Evolutionary conservation across 306 rosid genomes (phyloP), one percentile per base, ranked within the genome.

Genomic region (Gillenia trifoliata): DNA sequence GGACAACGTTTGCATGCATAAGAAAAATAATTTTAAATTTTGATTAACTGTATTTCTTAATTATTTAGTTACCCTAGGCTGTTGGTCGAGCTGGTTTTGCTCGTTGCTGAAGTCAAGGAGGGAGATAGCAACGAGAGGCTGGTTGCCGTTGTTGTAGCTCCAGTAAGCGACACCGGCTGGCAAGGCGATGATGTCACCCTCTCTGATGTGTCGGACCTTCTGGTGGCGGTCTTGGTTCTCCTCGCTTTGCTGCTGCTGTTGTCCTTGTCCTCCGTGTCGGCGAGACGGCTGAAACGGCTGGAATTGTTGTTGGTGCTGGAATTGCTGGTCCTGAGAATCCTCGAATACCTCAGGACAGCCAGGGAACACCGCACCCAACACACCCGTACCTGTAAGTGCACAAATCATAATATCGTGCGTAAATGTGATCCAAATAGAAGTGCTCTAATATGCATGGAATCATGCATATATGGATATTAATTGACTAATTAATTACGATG

Each of bases 51-150:
- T 63, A 33, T 9, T 16, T 7, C 4, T 61, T 4, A 50, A 33
- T 15, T 25, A 22, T 15, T 0, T 56, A 15, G 55, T 61, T 79
- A 88, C 97, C 69, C 93, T 79, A 0, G 96, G 97, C 16, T 20
- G 28, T 15, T 52, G 50, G 54, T 92, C 96, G 20, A 92, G 97
- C 71, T 90, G 88, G 87, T 92, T 88, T 15, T 11, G 67, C 0
- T 15, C 0, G 85, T 66, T 92, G 71, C 65, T 20, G 66, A 73
- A 78, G 80, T 90, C 81, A 1, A 79, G 80, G 52, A 92, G 86
- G 71, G 40, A 41, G 64, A 90, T 25, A 8, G 79, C 34, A 6
- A 88, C 83, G 26, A 90, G 66, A 3, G 29, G n/a, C 16, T 50
- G 12, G 6, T 77, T 34, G 12, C 81, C 83, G 25, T 86, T 52